These are phyloP conservation scores for Rhodotorula kratochvilovae DNA, from an alignment of 768 basidiomycete species.

Conservation along the genomic window DNA sequence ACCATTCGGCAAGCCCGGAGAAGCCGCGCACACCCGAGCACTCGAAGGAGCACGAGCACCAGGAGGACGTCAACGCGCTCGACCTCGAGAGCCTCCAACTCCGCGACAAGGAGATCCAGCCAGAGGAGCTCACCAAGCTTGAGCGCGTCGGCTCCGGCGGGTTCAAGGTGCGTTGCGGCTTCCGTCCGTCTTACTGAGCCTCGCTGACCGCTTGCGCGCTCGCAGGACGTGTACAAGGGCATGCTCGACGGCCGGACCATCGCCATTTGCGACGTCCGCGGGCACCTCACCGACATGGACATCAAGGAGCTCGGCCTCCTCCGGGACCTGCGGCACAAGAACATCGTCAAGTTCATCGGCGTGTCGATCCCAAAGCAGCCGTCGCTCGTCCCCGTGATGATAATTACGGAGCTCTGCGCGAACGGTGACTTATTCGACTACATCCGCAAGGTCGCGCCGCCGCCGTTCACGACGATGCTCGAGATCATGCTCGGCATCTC, in stretches of 20 bases:
- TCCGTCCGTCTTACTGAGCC: not conserved
- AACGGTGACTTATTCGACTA: conserved; percentile 99
- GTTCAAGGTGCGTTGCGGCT: conserved; percentile 68
- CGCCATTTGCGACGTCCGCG: conserved; percentile 93
- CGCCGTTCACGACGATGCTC: conserved; percentile 51
- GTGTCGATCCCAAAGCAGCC: conserved; percentile 96
- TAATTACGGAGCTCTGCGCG: conserved; percentile 92
- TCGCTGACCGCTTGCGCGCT: too few relatives aligned
- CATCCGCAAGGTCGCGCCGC: conserved; percentile 68
- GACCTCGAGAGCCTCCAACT: conserved; percentile 87
- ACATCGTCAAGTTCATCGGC: conserved; percentile 96
- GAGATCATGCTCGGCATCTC: conserved; percentile 93
- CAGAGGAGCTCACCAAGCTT: conserved; percentile 79
- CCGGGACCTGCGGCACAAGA: conserved; percentile 50
- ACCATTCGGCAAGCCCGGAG: conserved; percentile 47
- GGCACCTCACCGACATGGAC: conserved; percentile 92
- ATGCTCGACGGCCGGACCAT: conserved; percentile 55
- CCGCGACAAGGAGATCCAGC: conserved; percentile 90
- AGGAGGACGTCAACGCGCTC: conserved; percentile 62
- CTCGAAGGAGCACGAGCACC: conserved; percentile 47
- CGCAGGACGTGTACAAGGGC: conserved; percentile 43
- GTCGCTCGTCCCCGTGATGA: conserved; percentile 89
- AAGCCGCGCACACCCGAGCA: conserved; percentile 48
- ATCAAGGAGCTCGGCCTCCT: conserved; percentile 59
- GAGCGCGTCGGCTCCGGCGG: conserved; percentile 98